Evolutionary conservation across 2,329 filamentous ascomycete species (phyloP).

Genomic region (Plenodomus biglobosus): DNA sequence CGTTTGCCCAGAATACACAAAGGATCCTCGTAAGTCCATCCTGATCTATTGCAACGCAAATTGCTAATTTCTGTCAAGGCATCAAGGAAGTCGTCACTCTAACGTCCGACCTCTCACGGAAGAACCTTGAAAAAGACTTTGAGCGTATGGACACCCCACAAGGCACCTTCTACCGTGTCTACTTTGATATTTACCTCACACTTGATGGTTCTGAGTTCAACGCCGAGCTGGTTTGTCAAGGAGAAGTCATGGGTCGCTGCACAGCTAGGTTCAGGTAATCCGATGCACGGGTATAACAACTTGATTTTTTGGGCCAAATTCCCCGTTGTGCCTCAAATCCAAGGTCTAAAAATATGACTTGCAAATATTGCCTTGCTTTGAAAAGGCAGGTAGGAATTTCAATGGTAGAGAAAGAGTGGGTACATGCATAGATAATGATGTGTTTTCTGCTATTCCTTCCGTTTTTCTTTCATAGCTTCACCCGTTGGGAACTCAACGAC

Average conservation of each 20-base stretch:
- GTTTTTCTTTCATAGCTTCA: neutral
- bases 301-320: neutral
- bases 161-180: constrained; percentile 68
- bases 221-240: constrained; percentile 97
- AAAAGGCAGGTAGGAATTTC: no score
- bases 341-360: neutral
- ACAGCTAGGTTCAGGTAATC: constrained; percentile 76
- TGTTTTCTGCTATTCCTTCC: neutral
- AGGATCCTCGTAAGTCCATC: constrained; percentile 86
- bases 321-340: neutral
- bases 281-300: neutral
- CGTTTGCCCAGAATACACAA: constrained; percentile 97
- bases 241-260: constrained; percentile 97
- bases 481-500: neutral
- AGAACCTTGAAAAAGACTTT: constrained; percentile 99
- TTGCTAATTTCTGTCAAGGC: constrained; percentile 56
- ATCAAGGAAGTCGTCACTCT: constrained; percentile 99
- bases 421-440: neutral
- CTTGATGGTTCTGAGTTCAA: constrained; percentile 98
- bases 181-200: constrained; percentile 76
- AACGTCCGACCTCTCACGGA: constrained; percentile 92
- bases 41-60: neutral
- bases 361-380: neutral
- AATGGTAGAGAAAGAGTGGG: neutral
- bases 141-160: constrained; percentile 99